Conservation (phyloP, 1,139 yeast genomes). For the Arxiozyma telluris region DNA sequence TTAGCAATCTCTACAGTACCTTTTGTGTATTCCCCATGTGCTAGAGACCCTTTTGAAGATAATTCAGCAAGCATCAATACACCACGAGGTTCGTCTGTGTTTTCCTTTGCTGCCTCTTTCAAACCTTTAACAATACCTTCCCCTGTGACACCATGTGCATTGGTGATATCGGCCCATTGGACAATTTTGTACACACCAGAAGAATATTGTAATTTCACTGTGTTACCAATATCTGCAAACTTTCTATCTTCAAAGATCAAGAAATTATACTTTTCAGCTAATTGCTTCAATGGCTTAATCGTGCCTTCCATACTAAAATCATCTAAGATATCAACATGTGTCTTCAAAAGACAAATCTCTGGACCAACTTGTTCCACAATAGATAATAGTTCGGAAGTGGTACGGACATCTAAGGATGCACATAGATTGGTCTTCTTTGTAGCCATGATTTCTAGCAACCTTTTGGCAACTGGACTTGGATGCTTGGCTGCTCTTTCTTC, state of each 20-base stretch:
- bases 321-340: constrained; percentile 86
- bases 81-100: constrained; percentile 68
- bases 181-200: constrained; percentile 88
- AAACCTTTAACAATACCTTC: constrained; percentile 86
- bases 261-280: constrained; percentile 72
- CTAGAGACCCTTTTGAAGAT: constrained; percentile 86
- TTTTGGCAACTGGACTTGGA: constrained; percentile 68
- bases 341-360: constrained; percentile 80
- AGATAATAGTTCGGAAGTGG: constrained; percentile 61
- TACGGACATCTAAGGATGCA: constrained; percentile 88
- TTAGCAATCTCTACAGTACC: constrained; percentile 87
- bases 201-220: constrained; percentile 86
- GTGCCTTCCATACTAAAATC: constrained; percentile 82
- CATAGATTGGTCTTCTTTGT: constrained; percentile 79
- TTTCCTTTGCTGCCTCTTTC: constrained; percentile 70
- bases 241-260: constrained; percentile 92
- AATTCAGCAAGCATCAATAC: constrained; percentile 91
- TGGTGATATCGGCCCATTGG: constrained; percentile 92
- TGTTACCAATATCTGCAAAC: constrained; percentile 98
- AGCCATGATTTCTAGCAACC: constrained; percentile 68
- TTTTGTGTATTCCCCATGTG: constrained; percentile 81
- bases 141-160: constrained; percentile 97
- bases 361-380: constrained; percentile 83
- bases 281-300: constrained; percentile 56
- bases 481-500: constrained; percentile 62